Base-by-base conservation (phyloP, 2,329 filamentous ascomycete genomes). In the Aspergillus amoenus region DNA sequence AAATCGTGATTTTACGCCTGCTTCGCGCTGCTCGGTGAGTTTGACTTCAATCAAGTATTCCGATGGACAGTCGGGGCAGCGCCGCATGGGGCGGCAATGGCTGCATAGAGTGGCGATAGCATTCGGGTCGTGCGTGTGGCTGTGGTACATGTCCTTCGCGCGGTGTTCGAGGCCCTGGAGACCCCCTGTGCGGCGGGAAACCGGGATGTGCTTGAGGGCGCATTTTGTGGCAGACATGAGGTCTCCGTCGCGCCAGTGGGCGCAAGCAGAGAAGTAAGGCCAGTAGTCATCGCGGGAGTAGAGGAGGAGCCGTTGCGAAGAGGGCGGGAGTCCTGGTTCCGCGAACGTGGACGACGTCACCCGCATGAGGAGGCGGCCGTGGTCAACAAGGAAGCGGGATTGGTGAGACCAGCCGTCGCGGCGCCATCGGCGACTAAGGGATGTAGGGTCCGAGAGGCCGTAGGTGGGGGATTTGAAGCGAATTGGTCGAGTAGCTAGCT, bases 31-130 rank as follows among this genome's bases (percentile, higher is more conserved):
- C 68, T 88, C 84, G 2, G 80, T 75, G 57, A 87, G 73, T 59
- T 83, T 84, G 6, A 87, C 68, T 66, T 87, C 84, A 47, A 86
- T 76, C 11, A 87, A 71, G 59, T 87, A 87, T 65, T 88, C 84
- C 0, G 82, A 82, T 1, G 84, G 83, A 67, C 84, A 88, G 52
- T 83, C 79, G 0, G 84, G 82, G 68, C 84, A 88, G 32, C 84
- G 75, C 4, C 84, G 77, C 75, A 85, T 84, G 3, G 84, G 84
- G 7, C 80, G 74, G 66, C 84, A 88, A 15, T 77, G 71, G 2
- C 77, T 76, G 65, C 84, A 88, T 6, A 84, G 73, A 1, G 71
- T 76, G 21, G 68, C 61, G 11, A 82, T 75, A 40, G 84, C 78
- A 52, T 79, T 76, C 37, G 68, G 71, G 62, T 71, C 68, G 52